Conservation (phyloP, 345 rosid genomes). For the Psidium guajava region DNA sequence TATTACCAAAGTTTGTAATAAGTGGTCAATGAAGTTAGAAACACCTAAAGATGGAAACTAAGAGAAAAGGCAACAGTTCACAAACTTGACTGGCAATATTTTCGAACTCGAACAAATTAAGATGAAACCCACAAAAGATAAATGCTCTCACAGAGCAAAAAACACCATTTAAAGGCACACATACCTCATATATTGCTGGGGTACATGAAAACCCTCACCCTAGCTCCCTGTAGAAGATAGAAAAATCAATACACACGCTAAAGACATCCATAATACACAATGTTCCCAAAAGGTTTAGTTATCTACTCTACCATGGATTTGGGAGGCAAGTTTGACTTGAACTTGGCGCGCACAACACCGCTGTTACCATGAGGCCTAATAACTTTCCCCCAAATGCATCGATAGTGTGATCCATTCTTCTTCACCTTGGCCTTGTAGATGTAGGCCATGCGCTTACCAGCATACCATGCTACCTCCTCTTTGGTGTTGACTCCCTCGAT, state of each 20-base stretch:
- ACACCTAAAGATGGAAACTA: background rate
- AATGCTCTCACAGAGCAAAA: background rate
- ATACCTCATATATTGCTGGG: constrained; percentile 88
- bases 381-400: constrained; percentile 96
- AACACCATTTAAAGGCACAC: background rate
- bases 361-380: constrained; percentile 88
- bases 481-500: constrained; percentile 85
- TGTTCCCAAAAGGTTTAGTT: background rate
- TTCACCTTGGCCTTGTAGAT: constrained; percentile 89
- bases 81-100: background rate
- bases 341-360: constrained; percentile 81
- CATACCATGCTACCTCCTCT: constrained; percentile 77
- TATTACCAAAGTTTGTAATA: background rate
- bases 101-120: background rate
- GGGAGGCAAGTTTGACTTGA: constrained; percentile 85
- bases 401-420: constrained; percentile 73
- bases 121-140: background rate
- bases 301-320: constrained; percentile 55
- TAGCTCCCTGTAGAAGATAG: constrained; percentile 42
- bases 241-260: background rate
- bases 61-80: background rate
- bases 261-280: background rate
- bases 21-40: background rate
- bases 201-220: constrained; percentile 91
- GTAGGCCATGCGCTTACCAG: constrained; percentile 86